A percentile compares a stretch with the other conserved stretches of the same genome.
Evolutionary conservation across 768 basidiomycete genomes (phyloP).

Genomic region (Russula griseocarnosa): DNA sequence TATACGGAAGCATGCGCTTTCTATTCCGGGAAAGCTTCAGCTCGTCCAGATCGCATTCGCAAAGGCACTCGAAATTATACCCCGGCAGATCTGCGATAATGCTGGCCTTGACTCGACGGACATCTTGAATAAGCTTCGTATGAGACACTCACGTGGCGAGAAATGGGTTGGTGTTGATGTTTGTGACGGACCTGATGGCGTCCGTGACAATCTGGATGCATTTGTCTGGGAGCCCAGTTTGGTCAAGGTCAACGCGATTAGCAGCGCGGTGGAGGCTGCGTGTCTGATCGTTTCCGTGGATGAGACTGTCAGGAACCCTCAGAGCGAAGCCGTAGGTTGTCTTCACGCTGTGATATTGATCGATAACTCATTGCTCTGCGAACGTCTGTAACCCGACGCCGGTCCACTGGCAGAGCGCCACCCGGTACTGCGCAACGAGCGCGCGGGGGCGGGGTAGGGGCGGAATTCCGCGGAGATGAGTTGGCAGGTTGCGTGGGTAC

Average conservation of each 20-base stretch:
- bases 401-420: slow-evolving; percentile 89
- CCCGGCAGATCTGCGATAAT: slow-evolving; percentile 97
- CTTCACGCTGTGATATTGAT: neutral
- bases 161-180: slow-evolving; percentile 95
- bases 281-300: slow-evolving; percentile 95
- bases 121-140: slow-evolving; percentile 93
- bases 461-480: slow-evolving; percentile 58
- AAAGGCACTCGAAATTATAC: slow-evolving; percentile 95
- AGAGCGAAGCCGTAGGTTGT: slow-evolving; percentile 78
- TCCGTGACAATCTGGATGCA: slow-evolving; percentile 93
- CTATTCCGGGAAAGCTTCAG: slow-evolving; percentile 94
- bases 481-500: slow-evolving; percentile 25
- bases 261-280: slow-evolving; percentile 93
- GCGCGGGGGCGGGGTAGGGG: slow-evolving; percentile 81
- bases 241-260: slow-evolving; percentile 93
- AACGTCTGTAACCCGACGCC: slow-evolving; percentile 53
- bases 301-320: slow-evolving; percentile 94
- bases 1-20: slow-evolving; percentile 84
- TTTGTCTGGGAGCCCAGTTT: slow-evolving; percentile 99
- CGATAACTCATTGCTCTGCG: slow-evolving; percentile 27
- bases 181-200: slow-evolving; percentile 79
- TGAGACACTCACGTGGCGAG: slow-evolving; percentile 88
- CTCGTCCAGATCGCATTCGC: slow-evolving; percentile 93
- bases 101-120: slow-evolving; percentile 99
- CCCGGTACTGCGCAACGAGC: slow-evolving; percentile 89